These are phyloP conservation scores for Ceratocystis harringtonii DNA, from an alignment of 2,329 filamentous ascomycete genomes.

Conservation along the genomic window DNA sequence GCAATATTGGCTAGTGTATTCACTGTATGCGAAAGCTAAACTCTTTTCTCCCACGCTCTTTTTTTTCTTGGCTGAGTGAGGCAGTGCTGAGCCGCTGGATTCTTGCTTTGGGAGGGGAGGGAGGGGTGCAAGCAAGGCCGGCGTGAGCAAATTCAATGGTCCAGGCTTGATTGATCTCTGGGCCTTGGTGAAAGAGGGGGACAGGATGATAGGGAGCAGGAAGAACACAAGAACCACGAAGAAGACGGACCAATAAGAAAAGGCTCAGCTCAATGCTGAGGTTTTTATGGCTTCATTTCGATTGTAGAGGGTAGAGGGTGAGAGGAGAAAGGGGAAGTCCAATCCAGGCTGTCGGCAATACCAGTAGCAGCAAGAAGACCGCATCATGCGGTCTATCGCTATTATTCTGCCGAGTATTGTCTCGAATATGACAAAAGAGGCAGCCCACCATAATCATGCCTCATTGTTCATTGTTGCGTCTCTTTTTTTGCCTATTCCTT, in stretches of 20 bases:
- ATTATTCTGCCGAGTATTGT: not conserved
- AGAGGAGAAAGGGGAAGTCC: no score
- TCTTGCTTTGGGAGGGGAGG: not conserved
- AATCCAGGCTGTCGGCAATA: no score
- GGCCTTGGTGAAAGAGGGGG: not conserved
- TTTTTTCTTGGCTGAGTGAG: constrained; percentile 2
- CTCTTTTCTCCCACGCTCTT: not conserved
- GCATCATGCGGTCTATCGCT: no score
- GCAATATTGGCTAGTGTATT: no score
- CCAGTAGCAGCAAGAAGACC: no score
- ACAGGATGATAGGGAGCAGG: no score
- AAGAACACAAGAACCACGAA: no score
- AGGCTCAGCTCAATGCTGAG: no score
- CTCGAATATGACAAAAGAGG: not conserved
- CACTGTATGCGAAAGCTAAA: not conserved
- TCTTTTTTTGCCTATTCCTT: not conserved
- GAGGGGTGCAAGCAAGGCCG: not conserved
- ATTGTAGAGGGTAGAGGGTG: no score
- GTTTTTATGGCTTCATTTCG: no score
- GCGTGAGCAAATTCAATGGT: not conserved
- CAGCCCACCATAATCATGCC: not conserved
- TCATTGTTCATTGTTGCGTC: no score
- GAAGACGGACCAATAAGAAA: no score
- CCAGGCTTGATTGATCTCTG: not conserved
- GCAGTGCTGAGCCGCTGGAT: not conserved